phyloP scores from a whole-genome alignment of 257 asterid genomes.

The Knoxia roxburghii region DNA sequence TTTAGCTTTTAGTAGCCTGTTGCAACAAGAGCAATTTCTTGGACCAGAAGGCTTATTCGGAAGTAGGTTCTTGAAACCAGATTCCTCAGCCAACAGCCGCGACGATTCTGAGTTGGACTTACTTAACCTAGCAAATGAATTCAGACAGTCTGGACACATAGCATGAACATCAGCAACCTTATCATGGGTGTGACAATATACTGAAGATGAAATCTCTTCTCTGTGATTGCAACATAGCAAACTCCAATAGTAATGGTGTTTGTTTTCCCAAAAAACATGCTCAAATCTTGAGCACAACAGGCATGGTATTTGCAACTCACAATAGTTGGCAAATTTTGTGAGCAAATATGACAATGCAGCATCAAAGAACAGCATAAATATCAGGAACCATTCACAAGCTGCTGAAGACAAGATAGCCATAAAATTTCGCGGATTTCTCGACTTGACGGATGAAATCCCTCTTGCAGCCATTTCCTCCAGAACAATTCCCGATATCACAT shows the following conservation, averaged over 20 bases:
- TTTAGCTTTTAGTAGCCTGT: conserved; percentile 42
- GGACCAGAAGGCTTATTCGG: conserved; percentile 38
- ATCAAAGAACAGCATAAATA: conserved; percentile 55
- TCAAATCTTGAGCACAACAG: conserved; percentile 64
- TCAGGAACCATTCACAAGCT: conserved; percentile 84
- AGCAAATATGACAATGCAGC: conserved; percentile 54
- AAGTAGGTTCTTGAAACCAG: conserved; percentile 29
- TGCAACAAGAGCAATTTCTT: conserved; percentile 66
- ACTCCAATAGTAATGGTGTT: conserved; percentile 36
- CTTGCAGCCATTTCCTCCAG: conserved; percentile 41
- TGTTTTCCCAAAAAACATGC: conserved; percentile 35
- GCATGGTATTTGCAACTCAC: conserved; percentile 61
- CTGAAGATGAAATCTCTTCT: conserved; percentile 65
- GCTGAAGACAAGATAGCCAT: conserved; percentile 66
- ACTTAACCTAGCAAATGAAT: conserved; percentile 32
- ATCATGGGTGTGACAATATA: conserved; percentile 48
- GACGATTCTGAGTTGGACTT: conserved; percentile 32
- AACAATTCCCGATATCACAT: conserved; percentile 33
- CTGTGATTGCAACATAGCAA: conserved; percentile 50
- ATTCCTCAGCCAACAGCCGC: conserved; percentile 38
- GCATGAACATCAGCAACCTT: conserved; percentile 51
- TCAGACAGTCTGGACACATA: conserved; percentile 73
- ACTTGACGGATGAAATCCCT: conserved; percentile 37
- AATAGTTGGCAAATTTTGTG: conserved; percentile 51
- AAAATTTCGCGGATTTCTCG: conserved; percentile 36